Evolutionary conservation across 208 protist species (phyloP), one percentile per base, ranked within the genome.

Genomic region (Trypanosoma mega): DNA sequence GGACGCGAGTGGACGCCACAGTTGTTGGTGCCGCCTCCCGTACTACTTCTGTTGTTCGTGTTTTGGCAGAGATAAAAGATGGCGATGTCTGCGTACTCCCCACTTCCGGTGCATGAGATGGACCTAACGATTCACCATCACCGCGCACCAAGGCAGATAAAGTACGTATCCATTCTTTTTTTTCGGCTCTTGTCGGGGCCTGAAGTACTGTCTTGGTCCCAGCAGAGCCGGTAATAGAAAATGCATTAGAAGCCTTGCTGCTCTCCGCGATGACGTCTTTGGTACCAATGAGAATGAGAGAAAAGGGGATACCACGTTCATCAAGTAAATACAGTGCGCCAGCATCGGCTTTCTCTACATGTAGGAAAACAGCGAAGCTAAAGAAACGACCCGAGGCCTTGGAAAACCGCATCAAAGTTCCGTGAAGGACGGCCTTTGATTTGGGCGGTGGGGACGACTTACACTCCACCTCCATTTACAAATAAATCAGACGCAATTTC

Each of bases 391-490:
- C 49, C 9, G 49, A 50, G 41, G 23, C 34, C n/a, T 21, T 65
- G 33, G 37, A 65, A 57, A 65, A 49, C 4, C 47, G 59, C 16
- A 27, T 57, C 27, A 50, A 27, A 34, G 2, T 7, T n/a, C 48
- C 49, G 21, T 47, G 24, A 41, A 41, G 29, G 1, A 57, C n/a
- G 12, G 36, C 49, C 0, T 33, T 18, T 1, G 23, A 36, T 23
- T 36, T 57, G 6, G 39, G 50, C 9, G 49, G 59, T 39, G 39
- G 27, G 30, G 29, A 16, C 21, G 12, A 27, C 27, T 65, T 65
- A 29, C 48, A 57, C 27, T 55, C 49, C 9, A 57, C 24, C 26
- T 55, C 49, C 49, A 65, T 50, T 65, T 49, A 54, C 43, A n/a
- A 14, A 14, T 33, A 20, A 20, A 7, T 30, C n/a, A n/a, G n/a